phyloP scores from a whole-genome alignment of 202 grass and related monocot species.

The Dendrocalamus latiflorus region DNA sequence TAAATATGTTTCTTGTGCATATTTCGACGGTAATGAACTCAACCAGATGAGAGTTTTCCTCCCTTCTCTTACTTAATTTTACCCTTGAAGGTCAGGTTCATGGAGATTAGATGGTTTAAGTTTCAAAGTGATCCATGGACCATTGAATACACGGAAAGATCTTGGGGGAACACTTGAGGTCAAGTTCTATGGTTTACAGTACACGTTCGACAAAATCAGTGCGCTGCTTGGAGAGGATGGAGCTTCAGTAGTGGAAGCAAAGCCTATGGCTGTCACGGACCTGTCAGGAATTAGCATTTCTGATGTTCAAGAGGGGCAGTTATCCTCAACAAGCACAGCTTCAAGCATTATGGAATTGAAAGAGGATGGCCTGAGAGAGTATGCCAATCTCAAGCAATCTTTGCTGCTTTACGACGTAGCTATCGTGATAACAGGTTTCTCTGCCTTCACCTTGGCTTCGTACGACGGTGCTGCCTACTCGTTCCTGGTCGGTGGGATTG shows the following conservation, averaged over 20 bases:
- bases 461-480: constrained; percentile 53
- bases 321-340: constrained; percentile 28
- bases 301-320: constrained; percentile 29
- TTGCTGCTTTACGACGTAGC: constrained; percentile 64
- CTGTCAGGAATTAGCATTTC: constrained; percentile 48
- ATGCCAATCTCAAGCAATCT: constrained; percentile 78
- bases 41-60: constrained; percentile 14
- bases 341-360: constrained; percentile 31
- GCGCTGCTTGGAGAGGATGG: constrained; percentile 57
- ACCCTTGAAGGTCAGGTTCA: constrained; percentile 72
- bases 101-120: constrained; percentile 76
- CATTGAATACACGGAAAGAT: constrained; percentile 15
- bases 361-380: constrained; percentile 70
- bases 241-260: constrained; percentile 56
- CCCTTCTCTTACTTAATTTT: constrained; percentile 10
- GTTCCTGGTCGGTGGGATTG: constrained; percentile 68
- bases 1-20: not conserved
- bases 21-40: not conserved
- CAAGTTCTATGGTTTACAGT: constrained; percentile 50
- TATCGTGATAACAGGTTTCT: constrained; percentile 68
- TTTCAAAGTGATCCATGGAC: constrained; percentile 69
- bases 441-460: constrained; percentile 47
- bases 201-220: constrained; percentile 53
- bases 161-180: constrained; percentile 20
- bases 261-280: constrained; percentile 38